Evolutionary conservation across 192 early-diverging fungal genomes (phyloP), one percentile per base, ranked within the genome.

Genomic region (Physocladia obscura): DNA sequence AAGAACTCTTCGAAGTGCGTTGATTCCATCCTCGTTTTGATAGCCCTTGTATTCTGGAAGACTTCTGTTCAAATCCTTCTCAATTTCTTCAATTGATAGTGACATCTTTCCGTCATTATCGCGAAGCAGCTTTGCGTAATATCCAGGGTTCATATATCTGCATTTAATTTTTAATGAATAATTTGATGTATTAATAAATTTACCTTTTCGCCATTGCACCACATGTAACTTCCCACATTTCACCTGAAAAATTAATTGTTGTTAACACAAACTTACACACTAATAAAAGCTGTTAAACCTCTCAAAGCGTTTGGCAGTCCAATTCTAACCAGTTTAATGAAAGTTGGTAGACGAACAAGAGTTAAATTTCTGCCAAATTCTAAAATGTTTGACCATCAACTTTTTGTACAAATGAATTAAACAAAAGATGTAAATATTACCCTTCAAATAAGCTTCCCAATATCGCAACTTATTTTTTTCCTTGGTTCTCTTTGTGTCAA

Each of bases 1-100:
- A n/a, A 99, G 79, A 27, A 98, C 96, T 21, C 94, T 88, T n/a
- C 97, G 89, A 47, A 99, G 80, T 3, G 92, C 88, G 39, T 93
- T 85, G 52, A 99, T 97, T 0, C 97, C 97, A 75, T 98, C 88
- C 21, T 86, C 82, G 0, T 77, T 88, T 77, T 98, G 96, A 81
- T 94, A 99, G 0, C 91, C 95, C 2, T 87, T 70, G 75, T 97
- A 97, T 76, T 98, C 96, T 3, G 96, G 96, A 34, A 98, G 74
- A 57, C 92, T 94, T 74, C 92, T 88, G 61, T 92, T 96, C 64
- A 98, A 74, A 67, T 98, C 95, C 77, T 98, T 98, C 59, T 98
- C 95, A 62, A 98, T 98, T 74, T 96, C 95, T 39, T 95, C 95
- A 0, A 88, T 87, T 27, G 89, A 92, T 17, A 93, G 80, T 0